These are phyloP conservation scores for Pneumocystis murina DNA, from an alignment of 1,139 yeast genomes.

Conservation along the genomic window DNA sequence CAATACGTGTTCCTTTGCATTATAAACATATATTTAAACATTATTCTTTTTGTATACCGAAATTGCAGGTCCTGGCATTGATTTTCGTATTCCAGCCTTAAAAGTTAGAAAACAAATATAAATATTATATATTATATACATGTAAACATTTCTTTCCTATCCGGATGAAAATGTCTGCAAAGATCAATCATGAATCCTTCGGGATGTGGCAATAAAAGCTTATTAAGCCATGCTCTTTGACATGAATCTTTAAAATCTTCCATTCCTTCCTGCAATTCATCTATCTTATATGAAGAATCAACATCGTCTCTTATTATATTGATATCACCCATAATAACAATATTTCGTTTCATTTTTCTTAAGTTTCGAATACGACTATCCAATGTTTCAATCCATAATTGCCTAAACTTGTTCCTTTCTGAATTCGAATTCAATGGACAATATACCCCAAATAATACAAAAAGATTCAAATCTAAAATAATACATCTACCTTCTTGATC, in stretches of 20 bases:
- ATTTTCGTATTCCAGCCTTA: slow-evolving; percentile 62
- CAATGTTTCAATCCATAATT: slow-evolving; percentile 41
- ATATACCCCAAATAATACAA: slow-evolving; percentile 56
- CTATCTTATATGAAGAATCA: slow-evolving; percentile 53
- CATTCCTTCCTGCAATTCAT: slow-evolving; percentile 12
- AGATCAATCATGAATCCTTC: slow-evolving; percentile 41
- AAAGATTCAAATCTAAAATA: slow-evolving; percentile 51
- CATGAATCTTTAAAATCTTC: slow-evolving; percentile 18
- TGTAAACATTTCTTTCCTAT: slow-evolving; percentile 56
- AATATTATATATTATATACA: slow-evolving; percentile 26
- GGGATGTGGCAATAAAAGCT: slow-evolving; percentile 12
- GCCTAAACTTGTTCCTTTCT: slow-evolving; percentile 39
- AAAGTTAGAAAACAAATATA: neutral
- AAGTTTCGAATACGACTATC: slow-evolving; percentile 47
- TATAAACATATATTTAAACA: neutral
- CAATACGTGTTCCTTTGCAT: slow-evolving; percentile 61
- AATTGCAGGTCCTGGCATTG: slow-evolving; percentile 67
- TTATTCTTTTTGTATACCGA: slow-evolving; percentile 16
- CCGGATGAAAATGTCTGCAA: slow-evolving; percentile 43
- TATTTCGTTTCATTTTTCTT: slow-evolving; percentile 35
- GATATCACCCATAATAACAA: slow-evolving; percentile 74
- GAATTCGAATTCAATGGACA: slow-evolving; percentile 82
- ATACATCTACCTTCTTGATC: slow-evolving; percentile 81
- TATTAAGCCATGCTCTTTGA: slow-evolving; percentile 11
- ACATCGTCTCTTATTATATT: slow-evolving; percentile 66